Evolutionary conservation across 192 early-diverging fungal genomes (phyloP), one percentile per base, ranked within the genome.

Genomic region (Fimicolochytrium jonesii): DNA sequence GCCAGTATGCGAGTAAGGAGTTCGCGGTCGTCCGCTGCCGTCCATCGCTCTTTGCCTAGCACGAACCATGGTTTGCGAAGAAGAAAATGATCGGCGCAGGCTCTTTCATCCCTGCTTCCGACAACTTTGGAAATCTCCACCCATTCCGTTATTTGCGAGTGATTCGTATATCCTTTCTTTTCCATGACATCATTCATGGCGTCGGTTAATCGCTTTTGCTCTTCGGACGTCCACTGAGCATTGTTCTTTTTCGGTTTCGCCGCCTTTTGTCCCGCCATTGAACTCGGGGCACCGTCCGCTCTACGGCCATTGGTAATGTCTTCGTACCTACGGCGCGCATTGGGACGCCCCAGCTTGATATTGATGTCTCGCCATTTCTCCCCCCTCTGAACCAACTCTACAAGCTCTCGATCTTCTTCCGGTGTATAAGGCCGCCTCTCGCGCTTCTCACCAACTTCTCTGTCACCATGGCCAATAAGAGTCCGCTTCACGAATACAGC

Each of bases 341-440:
- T 9, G 20, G 48, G 46, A 15, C 45, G 28, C 15, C 59, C 59
- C 28, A 61, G 2, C 6, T 29, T 47, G 11, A 45, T 45, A 29
- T 61, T 47, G 6, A 61, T 61, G 20, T 61, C 59, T 51, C 29
- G 46, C 59, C 59, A 61, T 20, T 36, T 30, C 48, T 20, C 22
- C 3, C 59, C 59, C 4, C 37, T 50, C 29, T 22, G 9, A 20
- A 61, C 46, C 31, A 61, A 17, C 33, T 47, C 46, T 9, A 26
- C 29, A 11, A 61, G 59, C 17, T 33, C 51, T 28, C 15, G 46
- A 36, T 61, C 59, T 29, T 47, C 47, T 13, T 61, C 59, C 2
- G 31, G 33, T 17, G 29, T 55, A 30, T 34, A 55, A n/a, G n/a
- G n/a, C 31, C 31, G 13, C 18, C 18, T 55, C 31, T 34, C 13